Evolutionary conservation across 2,329 filamentous ascomycete genomes (phyloP), one percentile per base, ranked within the genome.

Genomic region (Pseudomassariella vexata): DNA sequence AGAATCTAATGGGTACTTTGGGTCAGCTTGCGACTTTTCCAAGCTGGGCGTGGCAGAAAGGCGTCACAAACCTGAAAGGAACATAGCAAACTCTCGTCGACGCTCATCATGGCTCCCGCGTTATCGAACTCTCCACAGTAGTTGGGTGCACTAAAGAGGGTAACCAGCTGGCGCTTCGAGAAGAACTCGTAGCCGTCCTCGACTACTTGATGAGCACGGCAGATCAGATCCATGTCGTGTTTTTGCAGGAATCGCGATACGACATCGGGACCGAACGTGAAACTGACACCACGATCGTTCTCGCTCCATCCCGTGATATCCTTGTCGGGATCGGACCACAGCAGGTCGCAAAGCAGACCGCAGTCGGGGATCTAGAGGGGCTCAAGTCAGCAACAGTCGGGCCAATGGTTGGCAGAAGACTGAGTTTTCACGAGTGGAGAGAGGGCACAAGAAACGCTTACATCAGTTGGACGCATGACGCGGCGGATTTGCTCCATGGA

Each of bases 101-200:
- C 92, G 57, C 89, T 95, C 92, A 98, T 96, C 90, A 98, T 96
- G 45, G 92, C 92, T 59, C 92, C 92, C 32, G 90, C 90, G 57
- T 98, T 98, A 73, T 98, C 92, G 57, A 98, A 98, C 68, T 98
- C 92, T 62, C 90, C 90, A 54, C 90, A 98, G 73, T 98, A 98
- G 70, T 98, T 98, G 47, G 92, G 92, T 32, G 92, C 92, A 56
- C 87, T 95, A 72, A 98, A 98, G 37, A 98, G 72, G 36, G 92
- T 98, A 43, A 98, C 92, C 44, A 98, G 73, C 63, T 96, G 90
- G 50, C 92, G 82, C 70, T 96, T 96, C 40, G 88, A 95, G 72
- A 98, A 98, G 73, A 98, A 98, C 63, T 98, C 92, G 67, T 98
- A 98, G 36, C 92, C 92, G 53, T 98, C 92, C 66, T 98, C 92